Base-by-base conservation (phyloP, 2,329 filamentous ascomycete species). In the Penicillium sp. region DNA sequence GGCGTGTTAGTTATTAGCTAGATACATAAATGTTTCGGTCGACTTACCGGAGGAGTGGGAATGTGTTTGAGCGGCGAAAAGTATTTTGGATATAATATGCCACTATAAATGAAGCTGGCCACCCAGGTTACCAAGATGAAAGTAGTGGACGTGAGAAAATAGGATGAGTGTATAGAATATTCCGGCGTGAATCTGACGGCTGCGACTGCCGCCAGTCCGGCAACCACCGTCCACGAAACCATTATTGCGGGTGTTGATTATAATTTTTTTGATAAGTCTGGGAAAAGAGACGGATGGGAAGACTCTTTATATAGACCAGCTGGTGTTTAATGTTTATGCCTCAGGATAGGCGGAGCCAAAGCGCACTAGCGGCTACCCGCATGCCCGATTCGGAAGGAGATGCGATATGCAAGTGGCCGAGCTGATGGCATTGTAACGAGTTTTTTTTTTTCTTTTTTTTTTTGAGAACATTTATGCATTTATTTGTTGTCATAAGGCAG, bases 61-160 rank as follows among this genome's bases (percentile, higher is more conserved):
- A 88, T 66, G 63, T 83, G 71, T 59, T 81, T 78, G 47, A 88
- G 63, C 2, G 83, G 83, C 40, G 79, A 84, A 59, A 87, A 73
- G 59, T 77, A 81, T 33, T 76, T 70, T 3, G 84, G 85, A 63
- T 84, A 87, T 45, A 88, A 63, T 9, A 85, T 50, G 0, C 81
- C 64, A 24, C 43, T 56, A 59, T 74, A 74, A 4, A 72, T 5
- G 3, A 67, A 28, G 43, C 62, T 66, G 6, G 63, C 57, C 2
- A 62, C 6, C 33, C 60, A 64, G 20, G 70, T 52, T 14, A 65
- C 43, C 1, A 62, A 33, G 30, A 68, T 65, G 1, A 68, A 52
- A 9, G 64, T 28, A 3, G 58, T 40, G 9, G 63, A 62, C 0
- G 69, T 72, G 28, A 57, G 55, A 11, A 59, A 14, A 47, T 63